These are phyloP conservation scores for Vaccinium myrtillus DNA, from an alignment of 148 eudicot species.

Conservation along the genomic window DNA sequence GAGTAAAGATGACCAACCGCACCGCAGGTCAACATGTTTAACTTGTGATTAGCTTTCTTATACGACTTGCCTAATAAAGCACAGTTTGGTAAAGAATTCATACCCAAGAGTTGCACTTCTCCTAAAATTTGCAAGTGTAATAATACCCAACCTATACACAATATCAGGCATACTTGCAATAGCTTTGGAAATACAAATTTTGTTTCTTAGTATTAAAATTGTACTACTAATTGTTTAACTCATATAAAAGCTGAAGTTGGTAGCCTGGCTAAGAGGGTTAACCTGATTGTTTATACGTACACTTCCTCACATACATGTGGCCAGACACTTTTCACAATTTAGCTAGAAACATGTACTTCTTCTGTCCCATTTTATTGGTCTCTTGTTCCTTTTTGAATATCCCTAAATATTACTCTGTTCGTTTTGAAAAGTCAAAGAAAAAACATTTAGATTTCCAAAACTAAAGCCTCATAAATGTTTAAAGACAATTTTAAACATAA, in stretches of 20 bases:
- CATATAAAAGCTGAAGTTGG: too few species aligned
- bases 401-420: too few species aligned
- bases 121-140: neutral
- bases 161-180: neutral
- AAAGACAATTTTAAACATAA: too few species aligned
- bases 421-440: too few species aligned
- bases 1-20: neutral
- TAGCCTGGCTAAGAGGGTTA: neutral
- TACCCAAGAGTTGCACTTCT: neutral
- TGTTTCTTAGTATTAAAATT: neutral
- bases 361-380: too few species aligned
- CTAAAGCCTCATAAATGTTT: too few species aligned
- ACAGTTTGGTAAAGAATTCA: neutral
- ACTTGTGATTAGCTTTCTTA: neutral
- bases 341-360: too few species aligned
- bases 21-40: neutral
- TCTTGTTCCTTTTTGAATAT: too few species aligned
- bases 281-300: neutral
- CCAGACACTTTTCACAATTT: too few species aligned
- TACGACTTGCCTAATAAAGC: neutral
- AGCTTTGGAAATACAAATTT: neutral
- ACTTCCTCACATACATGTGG: neutral
- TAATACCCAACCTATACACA: neutral
- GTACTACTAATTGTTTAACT: neutral
- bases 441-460: too few species aligned